These are phyloP conservation scores for Talaromyces verruculosus DNA, from an alignment of 2,329 filamentous ascomycete species.

Conservation along the genomic window DNA sequence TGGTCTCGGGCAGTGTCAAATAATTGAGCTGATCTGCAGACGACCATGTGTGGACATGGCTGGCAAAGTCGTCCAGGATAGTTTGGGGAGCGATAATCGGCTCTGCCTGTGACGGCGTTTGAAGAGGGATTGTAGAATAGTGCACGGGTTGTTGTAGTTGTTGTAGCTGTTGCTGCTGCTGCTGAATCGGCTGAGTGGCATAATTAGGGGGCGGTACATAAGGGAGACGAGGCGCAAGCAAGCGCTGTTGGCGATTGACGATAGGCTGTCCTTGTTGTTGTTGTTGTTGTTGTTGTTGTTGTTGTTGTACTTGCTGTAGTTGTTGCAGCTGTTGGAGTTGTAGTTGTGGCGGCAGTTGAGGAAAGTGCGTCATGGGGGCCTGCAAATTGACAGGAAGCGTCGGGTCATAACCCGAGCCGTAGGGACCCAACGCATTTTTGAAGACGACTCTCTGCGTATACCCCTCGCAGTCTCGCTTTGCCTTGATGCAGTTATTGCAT, in stretches of 20 bases:
- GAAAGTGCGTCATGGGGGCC: slow-evolving; percentile 23
- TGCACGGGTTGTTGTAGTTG: not conserved
- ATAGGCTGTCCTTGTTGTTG: slow-evolving; percentile 27
- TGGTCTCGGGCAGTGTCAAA: not conserved
- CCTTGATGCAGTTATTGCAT: slow-evolving; percentile 50
- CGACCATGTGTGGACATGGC: slow-evolving; percentile 17
- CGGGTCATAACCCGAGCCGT: slow-evolving; percentile 27
- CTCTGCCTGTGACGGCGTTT: not conserved
- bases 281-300: slow-evolving; percentile 15
- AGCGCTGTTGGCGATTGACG: slow-evolving; percentile 34
- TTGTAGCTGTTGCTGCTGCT: not conserved
- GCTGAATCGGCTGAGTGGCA: not conserved
- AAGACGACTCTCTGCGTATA: slow-evolving; percentile 45
- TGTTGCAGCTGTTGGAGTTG: slow-evolving; percentile 17
- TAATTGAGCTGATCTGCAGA: slow-evolving; percentile 13
- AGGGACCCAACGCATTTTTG: slow-evolving; percentile 41
- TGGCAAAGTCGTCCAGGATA: not conserved
- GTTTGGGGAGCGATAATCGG: not conserved
- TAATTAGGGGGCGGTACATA: slow-evolving; percentile 15
- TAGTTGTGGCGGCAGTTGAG: slow-evolving; percentile 3
- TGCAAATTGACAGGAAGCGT: slow-evolving; percentile 11
- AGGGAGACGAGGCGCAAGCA: slow-evolving; percentile 36
- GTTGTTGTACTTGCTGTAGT: slow-evolving; percentile 8
- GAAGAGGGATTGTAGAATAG: slow-evolving; percentile 1
- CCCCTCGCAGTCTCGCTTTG: slow-evolving; percentile 47